Evolutionary conservation across 352 stramenopile genomes (phyloP).

Genomic region (Thalassiosira hispida): DNA sequence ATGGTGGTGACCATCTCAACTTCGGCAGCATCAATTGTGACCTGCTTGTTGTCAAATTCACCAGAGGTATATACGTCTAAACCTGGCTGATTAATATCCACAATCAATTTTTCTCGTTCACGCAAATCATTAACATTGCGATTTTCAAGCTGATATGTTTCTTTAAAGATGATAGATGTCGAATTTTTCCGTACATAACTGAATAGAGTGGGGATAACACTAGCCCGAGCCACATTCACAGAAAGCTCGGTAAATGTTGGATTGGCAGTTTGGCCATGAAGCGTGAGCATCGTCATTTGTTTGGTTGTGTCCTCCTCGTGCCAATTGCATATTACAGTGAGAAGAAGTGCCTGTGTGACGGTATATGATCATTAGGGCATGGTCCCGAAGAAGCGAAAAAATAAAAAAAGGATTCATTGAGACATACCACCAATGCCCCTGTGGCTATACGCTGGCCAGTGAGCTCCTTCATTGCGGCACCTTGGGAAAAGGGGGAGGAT

Average conservation of each 20-base stretch:
- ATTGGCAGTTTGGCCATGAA: conserved; percentile 74
- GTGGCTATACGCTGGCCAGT: conserved; percentile 73
- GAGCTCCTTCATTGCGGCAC: conserved; percentile 74
- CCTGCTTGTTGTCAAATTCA: conserved; percentile 52
- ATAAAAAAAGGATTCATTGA: neutral
- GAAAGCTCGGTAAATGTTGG: conserved; percentile 43
- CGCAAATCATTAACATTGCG: conserved; percentile 33
- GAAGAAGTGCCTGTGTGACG: conserved; percentile 19
- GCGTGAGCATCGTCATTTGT: conserved; percentile 62
- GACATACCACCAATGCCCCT: conserved; percentile 57
- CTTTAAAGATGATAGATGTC: conserved; percentile 24
- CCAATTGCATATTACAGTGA: conserved; percentile 29
- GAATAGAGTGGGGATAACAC: conserved; percentile 65
- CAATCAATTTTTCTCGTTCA: conserved; percentile 55
- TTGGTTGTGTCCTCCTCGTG: conserved; percentile 26
- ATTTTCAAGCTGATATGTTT: conserved; percentile 15
- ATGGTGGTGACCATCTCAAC: conserved; percentile 65
- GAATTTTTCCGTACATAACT: conserved; percentile 52
- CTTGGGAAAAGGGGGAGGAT: conserved; percentile 6
- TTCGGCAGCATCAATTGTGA: conserved; percentile 32
- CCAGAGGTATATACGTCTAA: conserved; percentile 44
- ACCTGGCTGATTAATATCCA: neutral
- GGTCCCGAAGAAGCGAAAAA: conserved; percentile 29
- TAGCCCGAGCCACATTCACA: conserved; percentile 56
- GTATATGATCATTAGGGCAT: conserved; percentile 21